Evolutionary conservation across 192 early-diverging fungal species (phyloP), one percentile per base, ranked within the genome.

Genomic region (Entomortierella parvispora): DNA sequence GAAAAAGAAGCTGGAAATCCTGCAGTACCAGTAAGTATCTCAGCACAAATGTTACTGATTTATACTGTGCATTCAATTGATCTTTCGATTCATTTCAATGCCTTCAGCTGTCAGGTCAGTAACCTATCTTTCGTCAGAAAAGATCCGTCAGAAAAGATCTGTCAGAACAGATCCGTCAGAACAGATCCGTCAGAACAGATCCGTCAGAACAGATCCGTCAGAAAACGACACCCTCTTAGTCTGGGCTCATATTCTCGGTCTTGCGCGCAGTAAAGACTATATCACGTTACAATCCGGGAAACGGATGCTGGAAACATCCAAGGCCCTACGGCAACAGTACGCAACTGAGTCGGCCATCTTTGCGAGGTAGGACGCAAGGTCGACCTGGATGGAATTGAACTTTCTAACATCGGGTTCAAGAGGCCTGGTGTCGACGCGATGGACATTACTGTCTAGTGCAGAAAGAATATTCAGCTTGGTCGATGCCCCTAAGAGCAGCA

Each of bases 111-210:
- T 18, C 9, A 49, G 15, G 22, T 49, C 47, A 49, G n/a, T 18
- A 12, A 18, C 47, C 47, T 18, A 49, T 18, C 47, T 17, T 49
- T 49, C n/a, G 47, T 12, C 15, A 4, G 22, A 23, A 6, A 23
- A 49, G 4, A 49, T 23, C 47, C 47, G 47, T 49, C 47, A 23
- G 47, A 49, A 23, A 49, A 49, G n/a, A n/a, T n/a, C n/a, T n/a
- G n/a, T n/a, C n/a, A n/a, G n/a, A n/a, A n/a, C n/a, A n/a, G n/a
- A n/a, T 49, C n/a, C n/a, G 47, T 12, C 15, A 4, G 22, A 23
- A 6, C 4, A 49, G 4, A 49, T 23, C 47, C 47, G 47, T 49
- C n/a, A n/a, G n/a, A n/a, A n/a, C n/a, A n/a, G n/a, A n/a, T 49
- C n/a, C n/a, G 47, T 12, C 15, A 4, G 22, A 23, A 6, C 4